Evolutionary conservation across 73 alveolate genomes (phyloP).

Genomic region (Breviolum minutum): DNA sequence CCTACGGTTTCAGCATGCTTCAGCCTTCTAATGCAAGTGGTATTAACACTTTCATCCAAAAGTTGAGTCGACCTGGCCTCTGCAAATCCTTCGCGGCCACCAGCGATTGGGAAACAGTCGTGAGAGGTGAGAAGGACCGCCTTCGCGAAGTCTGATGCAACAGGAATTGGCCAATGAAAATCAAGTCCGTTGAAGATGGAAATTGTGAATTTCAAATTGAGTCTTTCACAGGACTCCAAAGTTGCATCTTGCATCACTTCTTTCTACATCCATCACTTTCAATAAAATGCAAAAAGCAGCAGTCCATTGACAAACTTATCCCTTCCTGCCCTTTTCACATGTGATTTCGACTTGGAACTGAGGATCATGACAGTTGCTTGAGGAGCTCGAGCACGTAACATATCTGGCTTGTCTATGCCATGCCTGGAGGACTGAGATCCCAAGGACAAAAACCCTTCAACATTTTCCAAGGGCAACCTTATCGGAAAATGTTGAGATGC

Average conservation of each 20-base stretch:
- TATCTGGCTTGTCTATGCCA: slow-evolving; percentile 89
- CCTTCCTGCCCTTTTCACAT: background rate
- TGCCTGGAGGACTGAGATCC: background rate
- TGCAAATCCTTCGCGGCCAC: slow-evolving; percentile 81
- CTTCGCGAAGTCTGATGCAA: background rate
- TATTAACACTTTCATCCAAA: background rate
- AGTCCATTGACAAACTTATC: too few species aligned
- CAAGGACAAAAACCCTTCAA: too few species aligned
- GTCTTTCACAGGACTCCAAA: too few species aligned
- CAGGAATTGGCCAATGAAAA: background rate
- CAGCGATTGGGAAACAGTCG: slow-evolving; percentile 82
- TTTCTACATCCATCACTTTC: too few species aligned
- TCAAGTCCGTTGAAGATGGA: too few species aligned
- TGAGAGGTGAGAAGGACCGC: slow-evolving; percentile 75
- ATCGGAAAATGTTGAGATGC: too few species aligned
- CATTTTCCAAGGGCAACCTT: too few species aligned
- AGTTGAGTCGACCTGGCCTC: background rate
- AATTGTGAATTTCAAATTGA: too few species aligned
- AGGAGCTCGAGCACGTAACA: slow-evolving; percentile 81
- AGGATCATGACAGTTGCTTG: slow-evolving; percentile 26
- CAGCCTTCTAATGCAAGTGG: background rate
- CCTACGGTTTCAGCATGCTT: background rate
- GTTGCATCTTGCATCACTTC: too few species aligned
- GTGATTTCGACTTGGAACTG: background rate
- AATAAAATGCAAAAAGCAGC: too few species aligned